Evolutionary conservation across 805 yeast species (phyloP), one percentile per base, ranked within the genome.

Genomic region (Candida nonsorbophila): DNA sequence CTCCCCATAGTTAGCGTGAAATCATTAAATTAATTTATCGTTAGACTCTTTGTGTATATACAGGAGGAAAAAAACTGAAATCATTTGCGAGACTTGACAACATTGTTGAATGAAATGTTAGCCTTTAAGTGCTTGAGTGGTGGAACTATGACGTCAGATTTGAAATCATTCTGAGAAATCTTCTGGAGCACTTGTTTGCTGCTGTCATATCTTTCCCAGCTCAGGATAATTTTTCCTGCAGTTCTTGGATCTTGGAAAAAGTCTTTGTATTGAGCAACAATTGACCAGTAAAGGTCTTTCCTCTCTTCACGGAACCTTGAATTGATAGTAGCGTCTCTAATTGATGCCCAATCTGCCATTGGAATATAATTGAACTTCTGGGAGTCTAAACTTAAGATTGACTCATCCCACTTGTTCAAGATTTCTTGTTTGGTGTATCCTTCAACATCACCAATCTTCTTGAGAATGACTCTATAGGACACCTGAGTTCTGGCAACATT

Each of bases 301-400:
- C 85, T 66, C 22, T 65, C 69, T 12, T 62, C 53, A 21, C 48
- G 40, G 14, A 18, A 58, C 14, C 49, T 51, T 4, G 79, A 67
- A 34, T 60, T 58, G 24, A 75, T 62, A 5, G 92, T 83, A 13
- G 90, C 84, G 51, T 79, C 87, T 59, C 88, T 74, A 34, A 84
- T 54, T 3, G 90, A 82, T 22, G 84, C 80, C 90, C 90, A 83
- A 56, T 82, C 90, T 7, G 92, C 90, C 50, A 76, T 77, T 5
- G 90, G 87, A 42, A 83, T 77, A 48, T 77, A 80, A 22, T 54
- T 58, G 55, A 72, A 74, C 7, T 77, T 76, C 28, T 64, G 67
- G 19, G 69, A 72, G 35, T 79, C 77, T 39, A 74, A 68, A 22
- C 42, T 39, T 7, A 38, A 27, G 22, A 78, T 54, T 25, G 72